These are phyloP conservation scores for Neopestalotiopsis sp. DNA, from an alignment of 2,329 filamentous ascomycete genomes.

Conservation along the genomic window DNA sequence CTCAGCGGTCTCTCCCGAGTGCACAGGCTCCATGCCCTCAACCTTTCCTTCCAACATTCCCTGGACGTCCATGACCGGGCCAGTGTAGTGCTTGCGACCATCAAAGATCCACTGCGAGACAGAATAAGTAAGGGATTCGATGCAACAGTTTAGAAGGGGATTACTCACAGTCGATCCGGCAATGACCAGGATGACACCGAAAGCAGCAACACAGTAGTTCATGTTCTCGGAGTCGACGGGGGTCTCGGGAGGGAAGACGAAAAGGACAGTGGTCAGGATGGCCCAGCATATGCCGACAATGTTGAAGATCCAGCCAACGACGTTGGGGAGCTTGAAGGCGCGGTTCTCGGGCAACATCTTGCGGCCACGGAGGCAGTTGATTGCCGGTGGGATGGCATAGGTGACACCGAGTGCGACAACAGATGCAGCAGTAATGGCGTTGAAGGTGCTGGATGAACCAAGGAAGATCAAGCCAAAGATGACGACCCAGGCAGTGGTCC, in stretches of 20 bases:
- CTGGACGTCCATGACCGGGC: constrained; percentile 37
- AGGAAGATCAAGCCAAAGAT: constrained; percentile 75
- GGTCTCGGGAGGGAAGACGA: constrained; percentile 73
- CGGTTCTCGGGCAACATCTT: constrained; percentile 65
- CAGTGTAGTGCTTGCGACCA: constrained; percentile 52
- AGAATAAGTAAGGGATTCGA: background rate
- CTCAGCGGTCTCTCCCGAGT: background rate
- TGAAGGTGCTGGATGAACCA: constrained; percentile 71
- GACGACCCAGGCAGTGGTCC: constrained; percentile 65
- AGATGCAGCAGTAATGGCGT: constrained; percentile 72
- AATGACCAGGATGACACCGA: constrained; percentile 52
- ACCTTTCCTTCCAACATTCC: constrained; percentile 28
- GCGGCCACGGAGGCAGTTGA: constrained; percentile 71
- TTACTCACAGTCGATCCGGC: constrained; percentile 36
- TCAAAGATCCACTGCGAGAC: constrained; percentile 47
- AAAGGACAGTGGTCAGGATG: constrained; percentile 74
- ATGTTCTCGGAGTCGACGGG: constrained; percentile 71
- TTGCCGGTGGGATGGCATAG: constrained; percentile 75
- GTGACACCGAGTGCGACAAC: constrained; percentile 75
- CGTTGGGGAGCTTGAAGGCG: constrained; percentile 58
- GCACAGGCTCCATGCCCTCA: constrained; percentile 25
- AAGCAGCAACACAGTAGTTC: constrained; percentile 61
- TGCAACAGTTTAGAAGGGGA: background rate
- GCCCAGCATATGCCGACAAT: constrained; percentile 67
- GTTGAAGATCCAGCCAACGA: constrained; percentile 66